phyloP scores from a whole-genome alignment of 345 rosid genomes.

The Lepidium sativum region DNA sequence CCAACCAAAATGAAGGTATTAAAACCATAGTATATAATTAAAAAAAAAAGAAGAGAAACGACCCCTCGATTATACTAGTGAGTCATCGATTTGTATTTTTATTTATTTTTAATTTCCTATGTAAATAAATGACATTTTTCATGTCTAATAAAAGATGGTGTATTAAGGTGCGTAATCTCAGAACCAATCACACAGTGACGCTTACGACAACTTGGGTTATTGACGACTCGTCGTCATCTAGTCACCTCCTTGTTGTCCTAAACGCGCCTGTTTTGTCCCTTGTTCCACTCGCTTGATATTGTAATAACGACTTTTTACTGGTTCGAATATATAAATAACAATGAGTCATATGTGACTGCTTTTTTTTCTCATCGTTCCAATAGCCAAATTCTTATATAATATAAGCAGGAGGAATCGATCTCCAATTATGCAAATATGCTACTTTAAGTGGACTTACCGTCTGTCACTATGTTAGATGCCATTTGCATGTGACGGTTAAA shows the following conservation, averaged over 20 bases:
- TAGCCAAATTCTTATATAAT: no score
- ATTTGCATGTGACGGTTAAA: no score
- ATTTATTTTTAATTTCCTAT: not conserved
- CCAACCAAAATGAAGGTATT: not conserved
- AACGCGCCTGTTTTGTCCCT: not conserved
- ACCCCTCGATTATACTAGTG: not conserved
- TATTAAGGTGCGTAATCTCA: not conserved
- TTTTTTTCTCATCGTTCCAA: no score
- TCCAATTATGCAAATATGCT: no score
- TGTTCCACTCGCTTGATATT: not conserved
- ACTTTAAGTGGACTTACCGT: no score
- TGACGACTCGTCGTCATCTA: constrained; percentile 11
- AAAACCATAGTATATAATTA: not conserved
- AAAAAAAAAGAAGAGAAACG: not conserved
- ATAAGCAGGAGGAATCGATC: no score
- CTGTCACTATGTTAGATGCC: no score
- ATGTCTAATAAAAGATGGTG: not conserved
- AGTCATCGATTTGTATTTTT: not conserved
- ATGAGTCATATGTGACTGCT: no score
- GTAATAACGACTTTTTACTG: not conserved
- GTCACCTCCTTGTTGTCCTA: constrained; percentile 16
- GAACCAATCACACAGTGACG: not conserved
- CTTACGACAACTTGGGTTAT: not conserved
- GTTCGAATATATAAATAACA: not conserved
- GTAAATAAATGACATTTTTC: constrained; percentile 10